Base-by-base conservation (phyloP, 352 stramenopile genomes). In the Phytophthora podocarpi region DNA sequence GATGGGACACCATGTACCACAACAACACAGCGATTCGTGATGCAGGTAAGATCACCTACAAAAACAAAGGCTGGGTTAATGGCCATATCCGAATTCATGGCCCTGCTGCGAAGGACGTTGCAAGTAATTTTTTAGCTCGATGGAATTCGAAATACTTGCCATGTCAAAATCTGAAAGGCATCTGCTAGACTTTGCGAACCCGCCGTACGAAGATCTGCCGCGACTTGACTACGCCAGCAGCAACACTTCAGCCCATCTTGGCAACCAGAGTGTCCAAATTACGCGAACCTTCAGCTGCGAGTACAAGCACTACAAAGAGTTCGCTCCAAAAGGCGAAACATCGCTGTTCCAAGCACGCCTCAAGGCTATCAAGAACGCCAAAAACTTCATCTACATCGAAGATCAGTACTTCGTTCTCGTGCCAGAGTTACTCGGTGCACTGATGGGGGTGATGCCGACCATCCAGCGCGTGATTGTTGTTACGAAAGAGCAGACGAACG, bases 51-150 rank as follows among this genome's bases (percentile, higher is more conserved):
- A 74, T 88, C 27, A 45, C 67, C 9, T 60, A 46, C 30, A 15
- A 36, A 13, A 72, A 74, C 45, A 66, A 86, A 13, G 80, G 82
- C 13, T 92, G 78, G 80, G 21, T 90, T 1, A 80, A 92, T 28
- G 67, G 56, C 0, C 55, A 78, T 9, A 47, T 85, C 16, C 68
- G 76, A 0, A 72, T 92, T 8, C 49, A 77, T 2, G 78, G 80
- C 0, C 75, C 71, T 0, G 83, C 77, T 0, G 67, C 76, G 2
- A 59, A 70, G 13, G 77, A 89, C 28, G 76, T 92, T 0, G 74
- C 62, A 2, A 59, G 55, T n/a, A 90, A 87, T 45, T 89, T 89
- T 24, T 24, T 85, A 3, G 35, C 39, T 5, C 76, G 79, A 5
- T 89, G 76, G 78, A 88, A 89, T 52, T 75, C 70, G 4, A 48